Percentiles rank a stretch among this genome's conserved stretches.
phyloP scores from a whole-genome alignment of 2,329 filamentous ascomycete species.

The Tothia fuscella region DNA sequence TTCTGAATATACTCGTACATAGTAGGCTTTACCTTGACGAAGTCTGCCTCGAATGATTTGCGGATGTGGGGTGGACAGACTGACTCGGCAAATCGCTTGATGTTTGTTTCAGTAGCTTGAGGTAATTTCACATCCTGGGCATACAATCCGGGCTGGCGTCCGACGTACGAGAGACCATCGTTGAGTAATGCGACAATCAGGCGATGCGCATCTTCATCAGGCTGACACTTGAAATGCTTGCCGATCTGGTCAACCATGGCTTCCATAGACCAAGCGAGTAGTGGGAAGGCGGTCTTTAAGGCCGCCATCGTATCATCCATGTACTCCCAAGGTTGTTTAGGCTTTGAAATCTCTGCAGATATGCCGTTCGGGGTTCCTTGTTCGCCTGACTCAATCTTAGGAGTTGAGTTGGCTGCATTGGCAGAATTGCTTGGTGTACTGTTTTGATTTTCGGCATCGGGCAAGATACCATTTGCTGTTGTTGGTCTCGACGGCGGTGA shows the following conservation, averaged over 20 bases:
- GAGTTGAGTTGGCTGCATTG: constrained; percentile 22
- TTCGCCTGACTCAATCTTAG: constrained; percentile 26
- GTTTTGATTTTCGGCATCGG: constrained; percentile 29
- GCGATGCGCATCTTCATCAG: constrained; percentile 94
- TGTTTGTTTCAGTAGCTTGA: constrained; percentile 83
- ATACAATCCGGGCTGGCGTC: constrained; percentile 74
- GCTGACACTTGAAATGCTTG: constrained; percentile 98
- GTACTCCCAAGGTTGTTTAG: constrained; percentile 85
- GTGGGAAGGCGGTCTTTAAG: constrained; percentile 91
- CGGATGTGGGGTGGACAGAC: constrained; percentile 91
- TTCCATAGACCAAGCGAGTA: constrained; percentile 95
- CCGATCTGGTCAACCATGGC: constrained; percentile 99
- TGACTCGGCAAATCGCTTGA: constrained; percentile 90
- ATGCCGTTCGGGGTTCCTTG: constrained; percentile 20
- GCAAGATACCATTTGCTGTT: constrained; percentile 23
- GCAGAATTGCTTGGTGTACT: constrained; percentile 14
- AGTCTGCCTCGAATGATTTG: constrained; percentile 94
- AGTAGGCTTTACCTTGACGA: constrained; percentile 86
- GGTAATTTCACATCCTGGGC: constrained; percentile 87
- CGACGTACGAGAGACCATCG: constrained; percentile 86
- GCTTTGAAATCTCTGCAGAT: constrained; percentile 17
- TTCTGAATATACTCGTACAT: constrained; percentile 99
- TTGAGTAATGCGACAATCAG: constrained; percentile 96
- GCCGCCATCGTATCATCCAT: constrained; percentile 92
- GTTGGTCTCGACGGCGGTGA: constrained; percentile 18